Evolutionary conservation across 2,329 filamentous ascomycete genomes (phyloP).

Genomic region (Anthostomella pinea): DNA sequence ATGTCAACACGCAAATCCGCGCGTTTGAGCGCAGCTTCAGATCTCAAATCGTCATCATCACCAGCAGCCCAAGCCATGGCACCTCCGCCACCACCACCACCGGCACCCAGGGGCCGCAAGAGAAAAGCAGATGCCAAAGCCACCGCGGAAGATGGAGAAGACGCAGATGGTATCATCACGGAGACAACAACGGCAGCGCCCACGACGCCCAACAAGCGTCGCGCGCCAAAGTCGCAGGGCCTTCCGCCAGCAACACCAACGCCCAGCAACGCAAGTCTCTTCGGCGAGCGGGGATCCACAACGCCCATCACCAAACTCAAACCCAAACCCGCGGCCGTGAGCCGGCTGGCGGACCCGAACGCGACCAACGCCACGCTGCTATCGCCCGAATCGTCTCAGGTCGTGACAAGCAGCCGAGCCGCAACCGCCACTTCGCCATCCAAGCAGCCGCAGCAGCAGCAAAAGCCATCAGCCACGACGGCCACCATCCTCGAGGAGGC

Average conservation of each 20-base stretch:
- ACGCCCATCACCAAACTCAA: constrained; percentile 37
- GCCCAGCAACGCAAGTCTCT: constrained; percentile 41
- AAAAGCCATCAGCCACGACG: constrained; percentile 65
- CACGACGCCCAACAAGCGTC: constrained; percentile 30
- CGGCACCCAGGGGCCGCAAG: constrained; percentile 34
- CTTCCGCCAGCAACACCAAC: constrained; percentile 47
- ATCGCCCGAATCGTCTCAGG: constrained; percentile 66
- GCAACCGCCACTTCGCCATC: constrained; percentile 46
- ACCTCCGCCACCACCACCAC: constrained; percentile 20
- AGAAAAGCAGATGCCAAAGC: constrained; percentile 19
- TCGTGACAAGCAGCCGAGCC: constrained; percentile 53
- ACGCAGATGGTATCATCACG: constrained; percentile 5
- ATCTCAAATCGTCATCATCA: constrained; percentile 10
- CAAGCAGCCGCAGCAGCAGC: constrained; percentile 37
- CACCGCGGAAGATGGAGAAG: constrained; percentile 3
- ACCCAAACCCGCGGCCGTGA: constrained; percentile 40
- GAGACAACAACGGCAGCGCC: constrained; percentile 13
- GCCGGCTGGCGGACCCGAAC: constrained; percentile 60
- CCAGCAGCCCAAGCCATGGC: constrained; percentile 15
- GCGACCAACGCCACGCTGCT: constrained; percentile 67
- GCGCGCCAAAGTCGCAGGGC: too few species aligned
- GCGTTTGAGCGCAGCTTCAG: constrained; percentile 27
- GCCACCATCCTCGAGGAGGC: constrained; percentile 73
- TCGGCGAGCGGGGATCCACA: constrained; percentile 31
- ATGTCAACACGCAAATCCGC: constrained; percentile 33